Evolutionary conservation across 495 filamentous ascomycete species (phyloP), one percentile per base, ranked within the genome.

Genomic region (Aspergillus baeticus): DNA sequence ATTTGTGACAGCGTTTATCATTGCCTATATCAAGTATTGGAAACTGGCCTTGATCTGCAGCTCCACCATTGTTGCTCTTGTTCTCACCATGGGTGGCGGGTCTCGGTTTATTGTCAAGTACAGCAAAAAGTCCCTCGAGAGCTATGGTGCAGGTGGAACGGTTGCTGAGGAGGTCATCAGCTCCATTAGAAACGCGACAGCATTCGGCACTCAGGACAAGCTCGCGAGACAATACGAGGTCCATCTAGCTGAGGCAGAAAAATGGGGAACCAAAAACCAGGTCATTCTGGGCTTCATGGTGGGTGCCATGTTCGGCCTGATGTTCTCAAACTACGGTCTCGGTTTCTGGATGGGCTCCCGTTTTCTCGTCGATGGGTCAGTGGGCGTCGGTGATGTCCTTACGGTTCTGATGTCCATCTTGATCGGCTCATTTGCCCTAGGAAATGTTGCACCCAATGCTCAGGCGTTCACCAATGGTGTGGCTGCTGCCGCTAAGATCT

Each of bases 131-230:
- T 86, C 90, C 29, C 77, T 96, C 45, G 77, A 87, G 41, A 82
- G 89, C 5, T 93, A 93, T 62, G 92, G 89, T 42, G 76, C 84
- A 14, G 92, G 92, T 63, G 93, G 93, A 43, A 92, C 88, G 0
- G 81, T 98, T 17, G 93, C 90, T 0, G 94, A 98, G 69, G 94
- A 98, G 71, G 92, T 96, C 54, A 85, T 98, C 66, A 93, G 89
- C 64, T 96, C 92, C 7, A 88, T 97, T 60, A 83, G 94, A 34
- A 97, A 95, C 67, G 88, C 92, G n/a, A 86, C 87, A 5, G 94
- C 94, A 8, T 98, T 97, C 63, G 88, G 87, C 55, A 96, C 92
- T 0, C 92, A 98, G 70, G 86, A 91, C 46, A 90, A 92, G 63
- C 80, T 98, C 21, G 89, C 91, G 15, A 80, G 78, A 59, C 86